These are phyloP conservation scores for Halenospora varia DNA, from an alignment of 495 filamentous ascomycete genomes.

Conservation along the genomic window DNA sequence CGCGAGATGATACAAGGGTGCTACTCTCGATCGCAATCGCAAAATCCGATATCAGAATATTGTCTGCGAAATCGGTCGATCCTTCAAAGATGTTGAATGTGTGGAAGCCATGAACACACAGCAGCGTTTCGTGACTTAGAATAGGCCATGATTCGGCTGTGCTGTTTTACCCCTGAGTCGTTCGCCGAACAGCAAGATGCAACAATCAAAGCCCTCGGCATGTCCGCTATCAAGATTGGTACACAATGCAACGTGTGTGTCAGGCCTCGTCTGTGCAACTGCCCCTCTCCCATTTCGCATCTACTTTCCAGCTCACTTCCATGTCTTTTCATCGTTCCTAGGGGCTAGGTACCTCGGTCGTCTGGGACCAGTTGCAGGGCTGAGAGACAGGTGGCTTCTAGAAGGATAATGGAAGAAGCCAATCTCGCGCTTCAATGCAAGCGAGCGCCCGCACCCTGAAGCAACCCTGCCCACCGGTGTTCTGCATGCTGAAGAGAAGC, in stretches of 20 bases:
- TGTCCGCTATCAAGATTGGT: neutral
- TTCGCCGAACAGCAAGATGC: neutral
- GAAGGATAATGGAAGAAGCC: slow-evolving; percentile 6
- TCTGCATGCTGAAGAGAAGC: neutral
- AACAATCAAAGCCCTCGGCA: neutral
- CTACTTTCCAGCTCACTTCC: neutral
- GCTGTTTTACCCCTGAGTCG: neutral
- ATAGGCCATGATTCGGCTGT: too few relatives aligned
- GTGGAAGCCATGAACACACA: too few relatives aligned
- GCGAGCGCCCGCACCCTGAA: neutral
- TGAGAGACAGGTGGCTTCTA: slow-evolving; percentile 2
- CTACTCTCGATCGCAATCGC: too few relatives aligned
- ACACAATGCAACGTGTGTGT: neutral
- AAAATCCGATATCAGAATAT: too few relatives aligned
- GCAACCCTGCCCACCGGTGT: neutral
- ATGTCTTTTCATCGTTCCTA: neutral
- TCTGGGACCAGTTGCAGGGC: neutral
- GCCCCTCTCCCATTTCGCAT: too few relatives aligned
- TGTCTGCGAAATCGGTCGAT: too few relatives aligned
- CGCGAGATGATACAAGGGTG: too few relatives aligned
- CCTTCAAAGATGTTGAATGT: too few relatives aligned
- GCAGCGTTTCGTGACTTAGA: too few relatives aligned
- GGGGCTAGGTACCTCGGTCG: neutral
- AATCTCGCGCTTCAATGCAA: slow-evolving; percentile 1
- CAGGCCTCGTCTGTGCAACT: neutral